phyloP scores from a whole-genome alignment of 192 early-diverging fungal genomes.

The Coemansia sp. region DNA sequence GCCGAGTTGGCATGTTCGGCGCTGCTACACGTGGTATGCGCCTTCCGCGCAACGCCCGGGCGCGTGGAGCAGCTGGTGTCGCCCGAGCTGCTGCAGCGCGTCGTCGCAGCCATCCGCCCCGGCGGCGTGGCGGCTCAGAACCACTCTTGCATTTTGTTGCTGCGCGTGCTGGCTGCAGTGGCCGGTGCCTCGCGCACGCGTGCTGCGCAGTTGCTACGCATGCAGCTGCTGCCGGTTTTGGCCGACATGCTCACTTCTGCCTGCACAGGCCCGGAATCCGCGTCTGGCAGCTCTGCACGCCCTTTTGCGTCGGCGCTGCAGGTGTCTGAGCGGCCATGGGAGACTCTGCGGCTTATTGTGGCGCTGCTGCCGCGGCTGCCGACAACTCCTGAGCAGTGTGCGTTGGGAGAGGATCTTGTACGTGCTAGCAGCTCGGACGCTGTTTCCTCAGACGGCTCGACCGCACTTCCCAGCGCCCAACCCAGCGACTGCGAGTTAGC shows the following conservation, averaged over 20 bases:
- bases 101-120: slow-evolving; percentile 59
- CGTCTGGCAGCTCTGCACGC: neutral
- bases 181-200: slow-evolving; percentile 16
- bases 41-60: slow-evolving; percentile 56
- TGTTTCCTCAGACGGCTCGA: neutral
- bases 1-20: slow-evolving; percentile 68
- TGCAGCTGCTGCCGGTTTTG: slow-evolving; percentile 11
- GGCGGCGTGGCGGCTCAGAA: slow-evolving; percentile 29
- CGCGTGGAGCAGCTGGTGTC: slow-evolving; percentile 62
- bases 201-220: slow-evolving; percentile 20
- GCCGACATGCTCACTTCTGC: slow-evolving; percentile 9
- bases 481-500: neutral
- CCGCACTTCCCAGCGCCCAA: neutral
- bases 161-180: slow-evolving; percentile 24
- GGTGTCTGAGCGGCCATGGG: slow-evolving; percentile 28
- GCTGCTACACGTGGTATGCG: slow-evolving; percentile 64
- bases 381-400: neutral
- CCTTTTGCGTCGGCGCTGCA: slow-evolving; percentile 6
- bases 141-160: slow-evolving; percentile 4
- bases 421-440: neutral
- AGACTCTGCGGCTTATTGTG: slow-evolving; percentile 27
- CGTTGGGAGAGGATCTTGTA: slow-evolving; percentile 6
- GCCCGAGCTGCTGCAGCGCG: slow-evolving; percentile 55
- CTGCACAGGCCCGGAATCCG: neutral
- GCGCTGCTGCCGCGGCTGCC: slow-evolving; percentile 29